phyloP scores from a whole-genome alignment of 1,284 basidiomycete species.

The Cutaneotrichosporon sp. region DNA sequence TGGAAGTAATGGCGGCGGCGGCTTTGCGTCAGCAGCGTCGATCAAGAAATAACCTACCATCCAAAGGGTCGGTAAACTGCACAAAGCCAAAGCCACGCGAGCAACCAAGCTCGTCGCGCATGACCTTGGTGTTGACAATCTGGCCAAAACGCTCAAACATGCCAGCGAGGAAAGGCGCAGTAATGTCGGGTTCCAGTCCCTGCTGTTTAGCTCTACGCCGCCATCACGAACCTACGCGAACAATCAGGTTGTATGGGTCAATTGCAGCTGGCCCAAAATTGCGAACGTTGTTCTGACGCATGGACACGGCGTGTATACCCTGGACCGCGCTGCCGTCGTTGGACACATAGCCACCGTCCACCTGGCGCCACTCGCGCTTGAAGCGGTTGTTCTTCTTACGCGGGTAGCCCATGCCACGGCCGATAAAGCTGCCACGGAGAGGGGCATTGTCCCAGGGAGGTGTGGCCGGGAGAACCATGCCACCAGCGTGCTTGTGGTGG shows the following conservation, averaged over 20 bases:
- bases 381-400: background rate
- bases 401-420: background rate
- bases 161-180: conserved; percentile 71
- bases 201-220: conserved; percentile 38
- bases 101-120: conserved; percentile 78
- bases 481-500: conserved; percentile 4
- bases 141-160: conserved; percentile 73
- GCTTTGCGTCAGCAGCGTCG: conserved; percentile 15
- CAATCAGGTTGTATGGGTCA: conserved; percentile 82
- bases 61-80: conserved; percentile 73
- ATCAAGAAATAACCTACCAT: conserved; percentile 57
- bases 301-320: conserved; percentile 48
- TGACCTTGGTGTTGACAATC: conserved; percentile 85
- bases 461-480: background rate
- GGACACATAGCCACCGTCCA: conserved; percentile 22
- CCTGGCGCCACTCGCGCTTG: conserved; percentile 4
- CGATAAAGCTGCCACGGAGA: background rate
- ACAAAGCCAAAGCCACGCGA: conserved; percentile 96
- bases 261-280: conserved; percentile 67
- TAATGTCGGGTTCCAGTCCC: conserved; percentile 78
- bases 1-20: conserved; percentile 21
- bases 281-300: conserved; percentile 57
- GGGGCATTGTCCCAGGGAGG: background rate
- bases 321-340: conserved; percentile 51
- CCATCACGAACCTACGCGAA: conserved; percentile 27